Evolutionary conservation across 1,139 yeast species (phyloP).

Genomic region (Candida buenavistaensis): DNA sequence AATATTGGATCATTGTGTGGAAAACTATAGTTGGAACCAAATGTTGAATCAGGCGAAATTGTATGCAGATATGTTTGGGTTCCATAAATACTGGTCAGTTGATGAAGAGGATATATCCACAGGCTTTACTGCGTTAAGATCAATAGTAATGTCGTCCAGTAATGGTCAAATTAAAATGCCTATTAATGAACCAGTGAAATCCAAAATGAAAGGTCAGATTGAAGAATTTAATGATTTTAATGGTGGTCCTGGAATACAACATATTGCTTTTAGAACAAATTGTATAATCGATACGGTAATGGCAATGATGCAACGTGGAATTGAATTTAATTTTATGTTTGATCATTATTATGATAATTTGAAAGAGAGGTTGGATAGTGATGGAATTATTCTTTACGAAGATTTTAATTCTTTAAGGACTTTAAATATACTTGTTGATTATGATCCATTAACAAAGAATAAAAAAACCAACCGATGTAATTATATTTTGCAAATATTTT

Average conservation of each 20-base stretch:
- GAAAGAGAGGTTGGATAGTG: slow-evolving; percentile 36
- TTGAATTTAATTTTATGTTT: slow-evolving; percentile 66
- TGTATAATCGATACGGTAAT: slow-evolving; percentile 61
- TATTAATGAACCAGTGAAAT: slow-evolving; percentile 77
- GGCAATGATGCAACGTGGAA: slow-evolving; percentile 56
- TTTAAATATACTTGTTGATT: slow-evolving; percentile 67
- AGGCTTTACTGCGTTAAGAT: slow-evolving; percentile 63
- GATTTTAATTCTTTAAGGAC: slow-evolving; percentile 38
- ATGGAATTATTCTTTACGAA: slow-evolving; percentile 46
- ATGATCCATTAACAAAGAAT: slow-evolving; percentile 51
- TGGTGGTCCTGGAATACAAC: slow-evolving; percentile 83
- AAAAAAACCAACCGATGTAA: slow-evolving; percentile 41
- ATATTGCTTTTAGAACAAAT: slow-evolving; percentile 65
- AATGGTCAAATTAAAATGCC: slow-evolving; percentile 75
- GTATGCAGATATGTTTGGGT: slow-evolving; percentile 65
- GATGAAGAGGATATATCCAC: slow-evolving; percentile 76
- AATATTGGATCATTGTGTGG: slow-evolving; percentile 75
- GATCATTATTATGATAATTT: slow-evolving; percentile 54
- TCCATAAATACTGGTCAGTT: slow-evolving; percentile 81
- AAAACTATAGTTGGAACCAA: slow-evolving; percentile 70
- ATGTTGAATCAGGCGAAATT: slow-evolving; percentile 58
- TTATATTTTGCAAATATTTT: slow-evolving; percentile 74
- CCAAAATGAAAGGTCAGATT: slow-evolving; percentile 67
- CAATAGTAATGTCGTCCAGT: slow-evolving; percentile 74
- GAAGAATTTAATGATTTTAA: slow-evolving; percentile 78